These are phyloP conservation scores for Aspergillus ustus DNA, from an alignment of 2,329 filamentous ascomycete genomes.

Conservation along the genomic window DNA sequence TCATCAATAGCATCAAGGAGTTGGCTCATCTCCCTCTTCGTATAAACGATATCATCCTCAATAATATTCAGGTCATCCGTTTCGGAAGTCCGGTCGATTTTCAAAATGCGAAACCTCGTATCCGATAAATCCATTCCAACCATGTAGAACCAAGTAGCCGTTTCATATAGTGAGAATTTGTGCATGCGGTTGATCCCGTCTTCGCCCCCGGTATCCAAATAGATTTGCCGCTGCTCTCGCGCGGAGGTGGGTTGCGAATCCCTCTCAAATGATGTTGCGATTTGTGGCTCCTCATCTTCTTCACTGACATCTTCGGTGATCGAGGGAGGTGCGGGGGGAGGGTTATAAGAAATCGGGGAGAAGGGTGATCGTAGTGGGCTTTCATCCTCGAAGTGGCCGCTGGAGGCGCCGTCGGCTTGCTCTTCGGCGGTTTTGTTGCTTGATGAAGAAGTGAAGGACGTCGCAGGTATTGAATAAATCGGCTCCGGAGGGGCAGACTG, in stretches of 20 bases:
- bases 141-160: conserved; percentile 88
- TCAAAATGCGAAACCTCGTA: conserved; percentile 84
- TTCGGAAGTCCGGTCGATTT: conserved; percentile 89
- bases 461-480: conserved; percentile 14
- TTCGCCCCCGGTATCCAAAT: conserved; percentile 44
- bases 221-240: conserved; percentile 43
- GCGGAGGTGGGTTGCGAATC: conserved; percentile 44
- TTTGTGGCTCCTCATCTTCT: conserved; percentile 50
- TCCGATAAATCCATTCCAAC: conserved; percentile 92
- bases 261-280: conserved; percentile 52
- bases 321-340: conserved; percentile 33
- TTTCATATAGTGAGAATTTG: conserved; percentile 97
- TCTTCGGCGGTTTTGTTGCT: conserved; percentile 24
- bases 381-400: conserved; percentile 24
- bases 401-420: conserved; percentile 14
- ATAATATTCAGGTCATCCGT: conserved; percentile 78
- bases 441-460: conserved; percentile 17
- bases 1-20: conserved; percentile 94
- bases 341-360: conserved; percentile 36
- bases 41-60: conserved; percentile 95
- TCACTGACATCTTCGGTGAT: conserved; percentile 39
- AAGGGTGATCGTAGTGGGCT: conserved; percentile 23
- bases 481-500: conserved; percentile 19
- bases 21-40: conserved; percentile 87
- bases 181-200: conserved; percentile 72